Percentiles rank a stretch among this genome's conserved stretches.
Evolutionary conservation across 768 basidiomycete species (phyloP).

Genomic region (Tulasnella sp.): DNA sequence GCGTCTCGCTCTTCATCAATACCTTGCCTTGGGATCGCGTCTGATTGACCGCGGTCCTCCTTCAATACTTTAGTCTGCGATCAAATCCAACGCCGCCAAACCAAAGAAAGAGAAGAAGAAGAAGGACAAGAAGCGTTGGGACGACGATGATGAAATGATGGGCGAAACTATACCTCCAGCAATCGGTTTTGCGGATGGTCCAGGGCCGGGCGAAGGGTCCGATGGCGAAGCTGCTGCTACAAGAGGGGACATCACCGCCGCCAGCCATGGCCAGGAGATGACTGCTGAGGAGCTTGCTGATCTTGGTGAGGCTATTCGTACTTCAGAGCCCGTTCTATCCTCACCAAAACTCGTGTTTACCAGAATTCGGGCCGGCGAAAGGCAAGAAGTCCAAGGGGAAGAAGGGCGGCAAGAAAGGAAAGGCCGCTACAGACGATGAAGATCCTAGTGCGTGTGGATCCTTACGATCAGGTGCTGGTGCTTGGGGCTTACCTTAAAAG

Average conservation of each 20-base stretch:
- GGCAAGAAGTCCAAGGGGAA: conserved; percentile 15
- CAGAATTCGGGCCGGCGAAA: conserved; percentile 58
- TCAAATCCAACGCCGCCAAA: conserved; percentile 45
- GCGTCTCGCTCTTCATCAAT: conserved; percentile 19
- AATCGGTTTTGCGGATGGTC: conserved; percentile 22
- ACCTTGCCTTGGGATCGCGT: not conserved
- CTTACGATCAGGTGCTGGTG: not conserved
- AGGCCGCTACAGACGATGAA: conserved; percentile 31
- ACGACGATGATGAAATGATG: conserved; percentile 9
- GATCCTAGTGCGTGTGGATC: conserved; percentile 21
- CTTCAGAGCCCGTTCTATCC: not conserved
- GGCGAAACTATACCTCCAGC: conserved; percentile 16
- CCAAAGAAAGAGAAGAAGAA: conserved; percentile 41
- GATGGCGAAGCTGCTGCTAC: conserved; percentile 28
- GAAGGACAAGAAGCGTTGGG: conserved; percentile 31
- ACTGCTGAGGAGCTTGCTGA: conserved; percentile 66
- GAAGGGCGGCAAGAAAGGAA: conserved; percentile 35
- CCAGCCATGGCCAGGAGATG: conserved; percentile 38
- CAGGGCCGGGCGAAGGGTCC: conserved; percentile 24
- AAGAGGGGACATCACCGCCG: conserved; percentile 24
- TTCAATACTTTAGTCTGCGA: conserved; percentile 38
- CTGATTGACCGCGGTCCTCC: not conserved
- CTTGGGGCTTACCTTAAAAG: not conserved
- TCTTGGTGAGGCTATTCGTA: not conserved
- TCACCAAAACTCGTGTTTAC: conserved; percentile 20